These are phyloP conservation scores for Phytophthora podocarpi DNA, from an alignment of 352 stramenopile species.

Conservation along the genomic window DNA sequence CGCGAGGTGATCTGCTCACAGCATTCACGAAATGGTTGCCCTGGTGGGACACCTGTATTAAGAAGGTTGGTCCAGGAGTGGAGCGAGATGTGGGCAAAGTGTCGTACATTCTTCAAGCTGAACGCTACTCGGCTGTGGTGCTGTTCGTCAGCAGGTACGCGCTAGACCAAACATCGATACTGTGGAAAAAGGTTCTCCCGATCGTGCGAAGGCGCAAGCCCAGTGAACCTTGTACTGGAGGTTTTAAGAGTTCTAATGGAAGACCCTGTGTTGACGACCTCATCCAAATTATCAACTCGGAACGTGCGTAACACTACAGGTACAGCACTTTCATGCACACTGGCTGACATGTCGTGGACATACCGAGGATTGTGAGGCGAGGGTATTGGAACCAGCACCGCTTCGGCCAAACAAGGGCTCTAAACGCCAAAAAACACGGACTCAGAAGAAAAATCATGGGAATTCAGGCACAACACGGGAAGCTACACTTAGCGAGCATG, in stretches of 20 bases:
- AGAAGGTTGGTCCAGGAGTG: neutral
- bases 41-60: conserved; percentile 2
- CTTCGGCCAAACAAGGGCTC: neutral
- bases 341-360: neutral
- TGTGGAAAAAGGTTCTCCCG: conserved; percentile 4
- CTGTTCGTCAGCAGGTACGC: conserved; percentile 1
- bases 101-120: neutral
- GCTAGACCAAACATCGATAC: neutral
- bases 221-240: too few relatives aligned
- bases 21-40: conserved; percentile 1
- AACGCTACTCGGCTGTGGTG: conserved; percentile 7
- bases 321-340: conserved; percentile 2
- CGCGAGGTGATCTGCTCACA: neutral
- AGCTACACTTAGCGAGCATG: neutral
- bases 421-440: neutral
- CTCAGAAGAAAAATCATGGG: neutral
- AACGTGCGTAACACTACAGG: too few relatives aligned
- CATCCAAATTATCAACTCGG: too few relatives aligned
- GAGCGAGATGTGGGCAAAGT: neutral
- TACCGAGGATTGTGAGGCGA: neutral
- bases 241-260: too few relatives aligned
- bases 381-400: neutral
- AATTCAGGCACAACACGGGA: neutral
- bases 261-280: too few relatives aligned
- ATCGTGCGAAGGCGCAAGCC: too few relatives aligned